Evolutionary conservation across 1,284 basidiomycete species (phyloP).

Genomic region (Puccinia triticina): DNA sequence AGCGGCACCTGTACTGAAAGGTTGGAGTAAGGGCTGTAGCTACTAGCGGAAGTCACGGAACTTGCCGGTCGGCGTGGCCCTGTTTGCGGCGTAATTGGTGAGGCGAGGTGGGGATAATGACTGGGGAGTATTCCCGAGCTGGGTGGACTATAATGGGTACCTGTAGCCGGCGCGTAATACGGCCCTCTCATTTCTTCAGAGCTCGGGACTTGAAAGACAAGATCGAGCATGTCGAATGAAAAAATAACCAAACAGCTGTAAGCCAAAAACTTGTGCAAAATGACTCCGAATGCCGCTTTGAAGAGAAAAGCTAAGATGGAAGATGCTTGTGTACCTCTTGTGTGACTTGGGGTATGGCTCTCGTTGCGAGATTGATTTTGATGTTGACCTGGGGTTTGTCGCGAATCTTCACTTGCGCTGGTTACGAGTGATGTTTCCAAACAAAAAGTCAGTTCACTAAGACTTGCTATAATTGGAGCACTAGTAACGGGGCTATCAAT

Average conservation of each 20-base stretch:
- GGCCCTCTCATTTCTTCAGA: constrained; percentile 34
- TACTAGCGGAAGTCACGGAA: constrained; percentile 11
- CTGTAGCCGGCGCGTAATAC: constrained; percentile 25
- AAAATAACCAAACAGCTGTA: not conserved
- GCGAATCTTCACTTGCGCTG: constrained; percentile 32
- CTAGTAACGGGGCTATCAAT: not conserved
- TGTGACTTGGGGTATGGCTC: constrained; percentile 22
- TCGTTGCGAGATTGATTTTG: constrained; percentile 13
- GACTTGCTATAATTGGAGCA: not conserved
- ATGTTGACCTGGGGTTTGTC: constrained; percentile 14
- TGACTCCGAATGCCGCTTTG: not conserved
- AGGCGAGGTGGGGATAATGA: constrained; percentile 42
- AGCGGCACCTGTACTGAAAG: constrained; percentile 24
- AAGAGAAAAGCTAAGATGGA: not conserved
- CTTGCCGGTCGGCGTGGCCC: constrained; percentile 6
- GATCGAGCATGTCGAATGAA: not conserved
- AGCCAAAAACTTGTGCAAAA: not conserved
- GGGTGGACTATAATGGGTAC: constrained; percentile 27
- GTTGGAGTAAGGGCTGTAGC: constrained; percentile 20
- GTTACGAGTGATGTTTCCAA: not conserved
- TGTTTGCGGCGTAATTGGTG: constrained; percentile 38
- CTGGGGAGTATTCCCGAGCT: constrained; percentile 31
- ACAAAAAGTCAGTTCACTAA: constrained; percentile 24
- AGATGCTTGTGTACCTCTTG: constrained; percentile 20
- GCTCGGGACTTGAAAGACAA: constrained; percentile 6